Base-by-base conservation (phyloP, 495 filamentous ascomycete species). In the Penicillium herquei region DNA sequence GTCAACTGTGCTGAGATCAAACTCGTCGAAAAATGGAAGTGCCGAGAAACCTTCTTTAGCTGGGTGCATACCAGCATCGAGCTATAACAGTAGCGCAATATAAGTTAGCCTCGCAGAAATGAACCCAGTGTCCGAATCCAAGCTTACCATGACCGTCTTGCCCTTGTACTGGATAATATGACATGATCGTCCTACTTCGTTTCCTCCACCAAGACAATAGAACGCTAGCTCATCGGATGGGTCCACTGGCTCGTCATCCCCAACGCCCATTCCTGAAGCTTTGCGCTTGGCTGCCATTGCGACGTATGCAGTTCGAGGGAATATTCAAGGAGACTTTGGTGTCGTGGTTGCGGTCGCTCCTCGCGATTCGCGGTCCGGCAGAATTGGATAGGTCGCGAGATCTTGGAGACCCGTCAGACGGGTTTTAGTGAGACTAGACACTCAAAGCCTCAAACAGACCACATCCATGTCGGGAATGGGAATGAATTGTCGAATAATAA, bases 121-220 rank as follows among this genome's bases (percentile, higher is more conserved):
- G 8, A 18, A 39, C 11, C 35, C 11, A 14, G 14, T 18, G n/a
- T 30, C 26, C n/a, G 18, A n/a, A 6, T 30, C 54, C 18, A 61
- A 32, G 13, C 86, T 54, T 75, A 93, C 91, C 94, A 98, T 98
- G 55, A 98, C 90, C 6, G 94, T 98, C 67, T 98, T 98, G 16
- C 94, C 94, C 67, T 98, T 98, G 81, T 98, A 98, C 65, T 97
- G 90, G 30, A 98, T 84, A 54, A 98, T 96, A 69, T 98, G 94
- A 73, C 94, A 98, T 55, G 94, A 97, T 53, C 94, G 82, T 50
- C 94, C 94, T 52, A 98, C 94, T 72, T 98, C 94, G 68, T 96
- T 98, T 37, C 94, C 93, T 54, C 94, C 94, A 49, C 94, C 94
- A 35, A 98, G 78, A 58, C 90, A 93, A 48, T 96, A 82, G 66